Base-by-base conservation (phyloP, 176 grass and related monocot species). In the Hsuehochloa calcarea region DNA sequence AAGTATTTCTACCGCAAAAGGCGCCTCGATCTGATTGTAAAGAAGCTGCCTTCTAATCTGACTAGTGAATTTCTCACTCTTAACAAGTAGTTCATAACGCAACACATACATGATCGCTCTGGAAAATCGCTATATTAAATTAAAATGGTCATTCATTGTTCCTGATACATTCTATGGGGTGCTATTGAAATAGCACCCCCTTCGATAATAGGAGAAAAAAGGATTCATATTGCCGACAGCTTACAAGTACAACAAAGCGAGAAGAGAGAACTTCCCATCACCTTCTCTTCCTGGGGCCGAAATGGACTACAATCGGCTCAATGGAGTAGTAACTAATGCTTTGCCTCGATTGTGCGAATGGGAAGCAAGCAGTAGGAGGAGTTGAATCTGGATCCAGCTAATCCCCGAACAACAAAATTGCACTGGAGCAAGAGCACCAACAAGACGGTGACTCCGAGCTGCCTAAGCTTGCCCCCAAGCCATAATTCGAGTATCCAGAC, bases 211-310 rank as follows among this genome's bases (percentile, higher is more conserved):
- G 39, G 35, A 22, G 29, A 23, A 65, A n/a, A 40, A 25, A 50
- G 5, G 35, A 19, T 39, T 73, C 12, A 10, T 50, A 45, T 47
- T 19, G 13, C 26, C 19, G 23, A 41, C 64, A 73, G 16, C 46
- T 70, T 76, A 19, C 51, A 43, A 14, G 39, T 73, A 87, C 45
- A 86, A 64, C 29, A 64, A 65, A 35, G 62, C 7, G 8, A 65
- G 10, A 56, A 3, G 47, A 10, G 13, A 51, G 27, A 51, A 15
- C 1, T 25, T 3, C 22, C 5, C 5, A 40, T 72, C 17, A 9
- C 44, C 44, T 54, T 43, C 5, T 3, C 43, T 76, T 75, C 31
- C 8, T 78, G 17, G 34, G 56, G 12, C n/a, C 22, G 6, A 55
- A 72, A 43, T 2, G 38, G 20, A 8, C 0, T 39, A 41, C 60